A percentile compares a stretch with the other conserved stretches of the same genome.
These are phyloP conservation scores for Orbilia blumenaviensis DNA, from an alignment of 2,329 filamentous ascomycete genomes.

Conservation along the genomic window DNA sequence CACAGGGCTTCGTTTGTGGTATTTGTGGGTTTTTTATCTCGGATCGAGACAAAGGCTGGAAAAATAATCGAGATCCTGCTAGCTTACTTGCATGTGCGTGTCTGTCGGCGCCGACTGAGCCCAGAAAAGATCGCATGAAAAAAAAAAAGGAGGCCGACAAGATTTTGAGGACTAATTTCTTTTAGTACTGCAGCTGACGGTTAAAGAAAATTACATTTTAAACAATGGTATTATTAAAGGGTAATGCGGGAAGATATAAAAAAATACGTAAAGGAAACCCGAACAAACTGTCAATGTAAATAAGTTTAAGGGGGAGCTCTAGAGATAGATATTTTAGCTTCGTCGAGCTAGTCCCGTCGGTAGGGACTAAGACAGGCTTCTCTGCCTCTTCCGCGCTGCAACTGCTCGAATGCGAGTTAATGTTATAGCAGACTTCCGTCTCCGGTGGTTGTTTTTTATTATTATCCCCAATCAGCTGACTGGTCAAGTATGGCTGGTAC, in stretches of 20 bases:
- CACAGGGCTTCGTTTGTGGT: background rate
- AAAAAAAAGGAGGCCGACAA: background rate
- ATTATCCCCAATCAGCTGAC: constrained; percentile 1
- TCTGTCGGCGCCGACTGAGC: constrained; percentile 5
- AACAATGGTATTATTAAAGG: background rate
- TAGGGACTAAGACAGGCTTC: background rate
- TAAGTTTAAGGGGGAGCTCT: constrained; percentile 9
- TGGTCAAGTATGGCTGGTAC: background rate
- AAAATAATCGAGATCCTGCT: background rate
- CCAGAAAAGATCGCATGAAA: background rate
- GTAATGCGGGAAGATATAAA: background rate
- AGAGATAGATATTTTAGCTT: constrained; percentile 15
- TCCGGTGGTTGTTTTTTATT: no score
- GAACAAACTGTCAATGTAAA: background rate
- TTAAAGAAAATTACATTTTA: background rate
- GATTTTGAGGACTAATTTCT: background rate
- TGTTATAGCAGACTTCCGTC: background rate
- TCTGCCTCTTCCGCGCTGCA: background rate
- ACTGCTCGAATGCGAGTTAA: background rate
- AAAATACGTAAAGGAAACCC: background rate
- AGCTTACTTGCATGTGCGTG: constrained; percentile 4
- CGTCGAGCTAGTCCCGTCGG: constrained; percentile 3
- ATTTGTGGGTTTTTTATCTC: constrained; percentile 1
- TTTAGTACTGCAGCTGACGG: background rate
- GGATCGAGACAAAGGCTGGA: background rate